These are phyloP conservation scores for Glaciozyma martinii DNA, from an alignment of 768 basidiomycete genomes.

Conservation along the genomic window DNA sequence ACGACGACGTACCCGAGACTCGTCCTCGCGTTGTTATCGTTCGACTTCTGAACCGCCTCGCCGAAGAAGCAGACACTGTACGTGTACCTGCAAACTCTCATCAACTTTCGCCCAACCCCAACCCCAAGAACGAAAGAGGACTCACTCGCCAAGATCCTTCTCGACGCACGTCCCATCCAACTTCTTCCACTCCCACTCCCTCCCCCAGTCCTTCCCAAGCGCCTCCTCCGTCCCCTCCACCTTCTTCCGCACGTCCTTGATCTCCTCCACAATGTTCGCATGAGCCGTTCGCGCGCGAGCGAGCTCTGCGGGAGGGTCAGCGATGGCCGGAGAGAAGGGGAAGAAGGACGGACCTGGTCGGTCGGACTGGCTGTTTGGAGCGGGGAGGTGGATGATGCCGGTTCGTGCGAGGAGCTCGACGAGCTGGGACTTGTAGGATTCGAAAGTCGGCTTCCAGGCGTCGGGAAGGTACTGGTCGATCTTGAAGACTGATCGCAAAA, in stretches of 20 bases:
- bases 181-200: slow-evolving; percentile 89
- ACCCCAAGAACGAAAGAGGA: slow-evolving; percentile 31
- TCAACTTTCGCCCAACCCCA: background rate
- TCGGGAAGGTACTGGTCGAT: slow-evolving; percentile 79
- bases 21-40: slow-evolving; percentile 64
- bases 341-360: slow-evolving; percentile 4
- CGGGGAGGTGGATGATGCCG: slow-evolving; percentile 48
- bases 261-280: slow-evolving; percentile 57
- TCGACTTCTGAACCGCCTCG: slow-evolving; percentile 77
- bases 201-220: slow-evolving; percentile 49
- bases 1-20: slow-evolving; percentile 62
- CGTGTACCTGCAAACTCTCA: slow-evolving; percentile 57
- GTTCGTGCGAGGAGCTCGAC: slow-evolving; percentile 56
- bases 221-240: slow-evolving; percentile 43
- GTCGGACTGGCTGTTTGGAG: slow-evolving; percentile 5
- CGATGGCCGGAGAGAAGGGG: background rate
- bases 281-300: slow-evolving; percentile 38
- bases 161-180: slow-evolving; percentile 70
- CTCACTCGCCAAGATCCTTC: slow-evolving; percentile 82
- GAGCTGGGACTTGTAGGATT: slow-evolving; percentile 54
- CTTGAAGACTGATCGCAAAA: slow-evolving; percentile 56
- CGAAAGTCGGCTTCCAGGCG: slow-evolving; percentile 60
- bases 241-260: slow-evolving; percentile 42
- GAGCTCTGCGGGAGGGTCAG: slow-evolving; percentile 33
- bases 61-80: slow-evolving; percentile 91